phyloP scores from a whole-genome alignment of 2,329 filamentous ascomycete genomes.

The Dendryphion nanum region DNA sequence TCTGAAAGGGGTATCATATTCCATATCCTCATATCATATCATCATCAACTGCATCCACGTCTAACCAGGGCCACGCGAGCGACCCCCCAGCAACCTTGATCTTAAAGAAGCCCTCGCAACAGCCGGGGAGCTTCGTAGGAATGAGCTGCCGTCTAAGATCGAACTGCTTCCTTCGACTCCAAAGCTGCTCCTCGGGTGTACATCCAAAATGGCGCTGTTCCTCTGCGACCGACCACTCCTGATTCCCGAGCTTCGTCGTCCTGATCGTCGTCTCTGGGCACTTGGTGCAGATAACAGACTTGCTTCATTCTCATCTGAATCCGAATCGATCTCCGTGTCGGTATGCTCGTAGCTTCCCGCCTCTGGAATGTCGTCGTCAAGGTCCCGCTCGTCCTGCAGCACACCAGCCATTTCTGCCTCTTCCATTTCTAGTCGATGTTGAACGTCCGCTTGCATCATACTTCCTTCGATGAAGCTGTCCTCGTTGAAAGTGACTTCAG shows the following conservation, averaged over 20 bases:
- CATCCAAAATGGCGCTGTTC: conserved; percentile 2
- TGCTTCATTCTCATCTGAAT: conserved; percentile 18
- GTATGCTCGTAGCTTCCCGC: conserved; percentile 56
- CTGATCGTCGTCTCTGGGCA: conserved; percentile 16
- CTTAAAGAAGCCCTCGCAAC: conserved; percentile 28
- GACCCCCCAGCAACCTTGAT: conserved; percentile 22
- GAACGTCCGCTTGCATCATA: conserved; percentile 38
- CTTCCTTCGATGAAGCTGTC: conserved; percentile 49
- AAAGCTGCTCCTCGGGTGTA: conserved; percentile 22
- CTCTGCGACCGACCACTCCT: conserved; percentile 3
- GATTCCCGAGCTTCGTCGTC: conserved; percentile 16
- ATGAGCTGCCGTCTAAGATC: conserved; percentile 37
- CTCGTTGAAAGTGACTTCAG: conserved; percentile 53
- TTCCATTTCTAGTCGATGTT: conserved; percentile 43
- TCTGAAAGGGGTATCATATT: no score
- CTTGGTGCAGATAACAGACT: conserved; percentile 10
- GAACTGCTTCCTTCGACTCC: conserved; percentile 36
- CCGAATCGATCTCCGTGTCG: conserved; percentile 49
- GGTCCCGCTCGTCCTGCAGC: conserved; percentile 48
- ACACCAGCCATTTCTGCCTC: conserved; percentile 48
- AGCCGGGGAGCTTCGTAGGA: conserved; percentile 33
- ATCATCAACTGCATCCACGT: no score
- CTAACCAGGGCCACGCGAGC: conserved; percentile 1
- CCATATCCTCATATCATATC: no score
- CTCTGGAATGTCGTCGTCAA: conserved; percentile 53